A percentile compares a stretch with the other conserved stretches of the same genome.
Conservation (phyloP, 176 grass and related monocot genomes). For the Oropetium thomaeum region DNA sequence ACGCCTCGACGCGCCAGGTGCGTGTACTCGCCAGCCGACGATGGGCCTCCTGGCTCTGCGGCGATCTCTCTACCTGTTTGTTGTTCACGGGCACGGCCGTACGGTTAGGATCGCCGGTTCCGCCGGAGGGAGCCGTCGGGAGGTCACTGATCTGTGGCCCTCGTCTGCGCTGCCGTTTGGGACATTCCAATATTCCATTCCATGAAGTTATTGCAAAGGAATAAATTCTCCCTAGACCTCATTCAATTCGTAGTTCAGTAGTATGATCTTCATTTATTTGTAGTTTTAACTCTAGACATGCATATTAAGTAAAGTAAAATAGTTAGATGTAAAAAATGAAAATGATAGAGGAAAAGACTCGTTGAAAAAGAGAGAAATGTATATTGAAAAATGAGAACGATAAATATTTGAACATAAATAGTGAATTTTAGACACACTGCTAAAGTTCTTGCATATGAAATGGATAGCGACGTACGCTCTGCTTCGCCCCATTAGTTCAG, state of each 20-base stretch:
- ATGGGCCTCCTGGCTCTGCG: background rate
- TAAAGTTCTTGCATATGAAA: background rate
- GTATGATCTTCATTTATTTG: too few relatives aligned
- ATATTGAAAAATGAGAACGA: too few relatives aligned
- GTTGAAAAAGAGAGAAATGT: too few relatives aligned
- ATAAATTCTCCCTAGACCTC: conserved; percentile 21
- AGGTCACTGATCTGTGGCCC: conserved; percentile 13
- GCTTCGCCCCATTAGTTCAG: background rate
- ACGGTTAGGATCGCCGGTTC: background rate
- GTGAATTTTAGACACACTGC: too few relatives aligned
- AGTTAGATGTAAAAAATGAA: too few relatives aligned
- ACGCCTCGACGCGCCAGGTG: conserved; percentile 69
- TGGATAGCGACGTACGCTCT: background rate
- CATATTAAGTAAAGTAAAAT: too few relatives aligned
- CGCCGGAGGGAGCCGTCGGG: background rate
- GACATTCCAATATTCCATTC: background rate
- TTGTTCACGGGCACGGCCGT: background rate
- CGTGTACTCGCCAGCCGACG: too few relatives aligned
- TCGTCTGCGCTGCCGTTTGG: background rate
- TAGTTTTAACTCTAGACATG: too few relatives aligned
- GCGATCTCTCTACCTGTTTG: background rate
- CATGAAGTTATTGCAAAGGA: background rate
- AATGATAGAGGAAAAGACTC: too few relatives aligned
- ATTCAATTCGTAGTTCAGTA: too few relatives aligned
- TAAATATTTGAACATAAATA: too few relatives aligned